phyloP scores from a whole-genome alignment of 1,284 basidiomycete genomes.

The Golubevia pallescens region DNA sequence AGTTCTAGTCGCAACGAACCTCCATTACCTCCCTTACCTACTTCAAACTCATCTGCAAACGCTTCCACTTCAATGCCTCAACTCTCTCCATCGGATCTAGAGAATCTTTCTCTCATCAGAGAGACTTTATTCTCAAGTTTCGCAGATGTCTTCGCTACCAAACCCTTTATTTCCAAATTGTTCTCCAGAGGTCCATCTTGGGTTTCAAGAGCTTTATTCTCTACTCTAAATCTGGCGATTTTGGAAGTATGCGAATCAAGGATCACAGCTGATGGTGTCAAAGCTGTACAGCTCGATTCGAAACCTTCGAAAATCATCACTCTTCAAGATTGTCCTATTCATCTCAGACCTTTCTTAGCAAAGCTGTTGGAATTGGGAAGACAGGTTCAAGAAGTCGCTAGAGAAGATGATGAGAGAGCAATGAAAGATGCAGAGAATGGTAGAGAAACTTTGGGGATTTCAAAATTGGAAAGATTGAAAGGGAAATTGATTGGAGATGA shows the following conservation, averaged over 20 bases:
- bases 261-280: constrained; percentile 69
- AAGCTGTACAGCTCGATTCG: constrained; percentile 67
- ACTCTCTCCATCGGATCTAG: constrained; percentile 8
- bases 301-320: constrained; percentile 68
- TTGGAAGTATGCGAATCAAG: constrained; percentile 71
- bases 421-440: constrained; percentile 68
- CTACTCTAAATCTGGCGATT: constrained; percentile 75
- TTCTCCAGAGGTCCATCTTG: constrained; percentile 71
- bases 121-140: constrained; percentile 81
- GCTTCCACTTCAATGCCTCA: constrained; percentile 10
- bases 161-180: constrained; percentile 69
- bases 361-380: constrained; percentile 72
- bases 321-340: constrained; percentile 70
- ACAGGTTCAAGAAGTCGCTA: constrained; percentile 68
- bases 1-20: constrained; percentile 22
- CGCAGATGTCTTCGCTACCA: constrained; percentile 72
- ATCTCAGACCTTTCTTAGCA: constrained; percentile 73
- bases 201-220: constrained; percentile 73
- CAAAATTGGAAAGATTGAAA: neutral
- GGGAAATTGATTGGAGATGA: constrained; percentile 1
- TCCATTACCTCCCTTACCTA: constrained; percentile 28
- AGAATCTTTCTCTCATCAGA: constrained; percentile 70
- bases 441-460: neutral
- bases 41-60: constrained; percentile 33
- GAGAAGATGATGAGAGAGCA: constrained; percentile 70